Percentiles rank a stretch among this genome's conserved stretches.
Evolutionary conservation across 805 yeast genomes (phyloP).

Genomic region (Ogataea salicorniae): DNA sequence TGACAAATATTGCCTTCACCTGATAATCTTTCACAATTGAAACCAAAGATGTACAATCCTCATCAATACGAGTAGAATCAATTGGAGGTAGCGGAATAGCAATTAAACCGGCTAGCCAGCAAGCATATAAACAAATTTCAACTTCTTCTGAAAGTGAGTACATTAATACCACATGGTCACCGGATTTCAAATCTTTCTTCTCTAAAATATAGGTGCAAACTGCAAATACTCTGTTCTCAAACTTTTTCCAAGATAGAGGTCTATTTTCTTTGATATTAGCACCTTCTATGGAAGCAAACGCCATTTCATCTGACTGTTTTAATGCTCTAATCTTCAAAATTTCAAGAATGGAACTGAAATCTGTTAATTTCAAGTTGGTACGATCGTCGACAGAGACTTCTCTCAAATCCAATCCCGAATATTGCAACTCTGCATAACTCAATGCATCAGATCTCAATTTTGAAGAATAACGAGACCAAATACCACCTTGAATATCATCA

Average conservation of each 20-base stretch:
- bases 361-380: constrained; percentile 67
- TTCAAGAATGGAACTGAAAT: constrained; percentile 66
- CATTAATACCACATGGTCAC: constrained; percentile 73
- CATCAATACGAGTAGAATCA: constrained; percentile 52
- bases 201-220: constrained; percentile 66
- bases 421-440: constrained; percentile 63
- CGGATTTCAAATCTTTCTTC: constrained; percentile 58
- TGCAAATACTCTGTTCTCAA: constrained; percentile 72
- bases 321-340: constrained; percentile 74
- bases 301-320: constrained; percentile 73
- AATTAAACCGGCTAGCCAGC: constrained; percentile 72
- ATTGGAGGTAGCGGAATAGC: constrained; percentile 75
- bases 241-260: constrained; percentile 71
- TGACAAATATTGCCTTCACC: constrained; percentile 68
- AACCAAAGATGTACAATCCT: constrained; percentile 65
- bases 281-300: constrained; percentile 46
- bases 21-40: constrained; percentile 66
- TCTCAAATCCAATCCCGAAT: constrained; percentile 75
- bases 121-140: constrained; percentile 77
- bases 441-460: constrained; percentile 56
- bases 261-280: constrained; percentile 43
- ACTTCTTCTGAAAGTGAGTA: constrained; percentile 86
- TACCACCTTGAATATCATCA: constrained; percentile 71
- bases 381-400: constrained; percentile 74
- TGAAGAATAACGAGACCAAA: constrained; percentile 78